Conservation (phyloP, 768 basidiomycete species). For the Trametes maxima region DNA sequence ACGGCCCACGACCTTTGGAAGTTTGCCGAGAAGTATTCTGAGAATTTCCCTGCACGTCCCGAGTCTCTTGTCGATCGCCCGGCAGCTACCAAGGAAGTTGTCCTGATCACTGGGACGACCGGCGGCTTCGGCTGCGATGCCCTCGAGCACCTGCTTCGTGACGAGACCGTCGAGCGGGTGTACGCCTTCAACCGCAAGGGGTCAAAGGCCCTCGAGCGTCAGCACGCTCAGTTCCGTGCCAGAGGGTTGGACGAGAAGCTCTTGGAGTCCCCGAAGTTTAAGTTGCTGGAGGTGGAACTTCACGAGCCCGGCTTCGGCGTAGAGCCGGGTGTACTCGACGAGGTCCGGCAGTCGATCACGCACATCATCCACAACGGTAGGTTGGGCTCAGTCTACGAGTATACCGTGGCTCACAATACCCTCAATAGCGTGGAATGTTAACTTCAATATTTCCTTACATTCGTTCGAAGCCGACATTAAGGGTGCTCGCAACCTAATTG, state of each 20-base stretch:
- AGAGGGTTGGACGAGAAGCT: constrained; percentile 37
- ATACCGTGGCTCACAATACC: not conserved
- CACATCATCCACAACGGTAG: constrained; percentile 34
- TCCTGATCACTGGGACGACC: constrained; percentile 39
- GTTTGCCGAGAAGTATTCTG: constrained; percentile 13
- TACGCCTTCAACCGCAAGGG: constrained; percentile 32
- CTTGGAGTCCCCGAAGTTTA: constrained; percentile 35
- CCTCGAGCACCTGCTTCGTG: constrained; percentile 29
- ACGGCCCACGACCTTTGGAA: constrained; percentile 9
- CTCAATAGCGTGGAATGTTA: constrained; percentile 40
- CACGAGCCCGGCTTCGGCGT: constrained; percentile 24
- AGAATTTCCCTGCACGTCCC: constrained; percentile 8
- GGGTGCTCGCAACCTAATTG: constrained; percentile 26
- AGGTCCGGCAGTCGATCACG: constrained; percentile 20
- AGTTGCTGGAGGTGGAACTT: constrained; percentile 38
- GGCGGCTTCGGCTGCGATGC: constrained; percentile 36
- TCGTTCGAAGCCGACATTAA: constrained; percentile 42
- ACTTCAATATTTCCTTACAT: constrained; percentile 43
- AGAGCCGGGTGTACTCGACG: constrained; percentile 6
- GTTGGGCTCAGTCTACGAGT: not conserved
- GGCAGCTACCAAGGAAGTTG: constrained; percentile 23
- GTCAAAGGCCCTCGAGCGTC: constrained; percentile 26
- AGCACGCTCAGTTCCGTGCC: constrained; percentile 31
- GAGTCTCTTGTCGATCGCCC: not conserved
- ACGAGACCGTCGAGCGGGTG: constrained; percentile 24